phyloP scores from a whole-genome alignment of 768 basidiomycete species.

The Russula olivacea region DNA sequence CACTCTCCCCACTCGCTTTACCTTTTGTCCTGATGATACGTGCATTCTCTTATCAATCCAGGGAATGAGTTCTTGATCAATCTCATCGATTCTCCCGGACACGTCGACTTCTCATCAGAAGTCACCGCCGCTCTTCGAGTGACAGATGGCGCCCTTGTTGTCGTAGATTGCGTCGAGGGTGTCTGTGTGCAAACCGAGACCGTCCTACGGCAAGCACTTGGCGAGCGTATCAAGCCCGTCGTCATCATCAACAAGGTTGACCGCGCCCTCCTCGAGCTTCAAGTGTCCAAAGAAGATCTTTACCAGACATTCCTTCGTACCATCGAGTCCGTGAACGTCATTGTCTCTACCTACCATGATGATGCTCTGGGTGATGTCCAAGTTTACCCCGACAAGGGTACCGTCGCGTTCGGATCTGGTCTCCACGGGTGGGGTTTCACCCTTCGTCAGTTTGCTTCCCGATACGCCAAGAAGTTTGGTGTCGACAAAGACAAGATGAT shows the following conservation, averaged over 20 bases:
- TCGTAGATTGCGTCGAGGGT: slow-evolving; percentile 99
- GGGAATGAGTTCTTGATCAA: slow-evolving; percentile 99
- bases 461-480: slow-evolving; percentile 98
- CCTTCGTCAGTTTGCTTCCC: slow-evolving; percentile 90
- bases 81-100: slow-evolving; percentile 98
- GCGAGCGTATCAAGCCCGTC: slow-evolving; percentile 99
- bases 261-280: slow-evolving; percentile 96
- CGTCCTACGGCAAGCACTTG: slow-evolving; percentile 92
- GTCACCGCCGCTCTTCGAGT: slow-evolving; percentile 99
- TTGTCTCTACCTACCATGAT: slow-evolving; percentile 96
- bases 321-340: slow-evolving; percentile 96
- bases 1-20: neutral
- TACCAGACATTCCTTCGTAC: slow-evolving; percentile 98
- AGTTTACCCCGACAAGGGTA: slow-evolving; percentile 97
- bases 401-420: slow-evolving; percentile 98
- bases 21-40: slow-evolving; percentile 19
- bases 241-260: slow-evolving; percentile 99
- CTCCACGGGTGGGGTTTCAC: slow-evolving; percentile 99
- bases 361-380: slow-evolving; percentile 93
- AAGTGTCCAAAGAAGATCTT: slow-evolving; percentile 93
- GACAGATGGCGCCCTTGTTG: slow-evolving; percentile 98
- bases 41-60: slow-evolving; percentile 27
- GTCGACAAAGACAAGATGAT: slow-evolving; percentile 99
- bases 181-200: slow-evolving; percentile 99
- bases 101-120: slow-evolving; percentile 99